Evolutionary conservation across 768 basidiomycete genomes (phyloP), one percentile per base, ranked within the genome.

Genomic region (Fomitopsis pulvina): DNA sequence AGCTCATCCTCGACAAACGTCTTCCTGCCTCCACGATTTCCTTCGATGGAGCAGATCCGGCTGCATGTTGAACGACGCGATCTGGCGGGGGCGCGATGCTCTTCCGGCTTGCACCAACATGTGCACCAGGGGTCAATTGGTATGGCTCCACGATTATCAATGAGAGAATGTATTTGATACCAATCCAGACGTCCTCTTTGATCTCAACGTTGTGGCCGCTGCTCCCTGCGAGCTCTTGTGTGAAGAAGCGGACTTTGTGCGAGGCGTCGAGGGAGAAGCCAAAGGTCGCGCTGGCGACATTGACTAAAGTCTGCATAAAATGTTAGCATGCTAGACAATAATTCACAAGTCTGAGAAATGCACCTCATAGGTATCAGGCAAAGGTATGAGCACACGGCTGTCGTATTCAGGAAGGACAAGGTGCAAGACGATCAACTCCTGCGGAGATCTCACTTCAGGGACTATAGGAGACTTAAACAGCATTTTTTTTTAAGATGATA

Each of bases 361-460:
- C n/a, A 52, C 55, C 52, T 57, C 52, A 25, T 44, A 57, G 0
- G 44, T 32, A 25, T 52, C 40, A 11, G 56, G 53, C 1, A 57
- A 41, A 3, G 52, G 50, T 7, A 57, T 24, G 3, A 57, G 37
- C 16, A 57, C 45, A 40, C 43, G 56, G 47, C 34, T n/a, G 4
- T 4, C 3, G 41, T 22, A 26, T 21, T 9, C 12, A 16, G 6
- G 9, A 8, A 8, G 8, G 20, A 40, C 8, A 21, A 9, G 7
- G 22, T 22, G 25, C 42, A 25, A 25, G 10, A 11, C 9, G 18
- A 26, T 16, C 42, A 21, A 28, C 7, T 22, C 6, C 21, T 44
- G 42, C 20, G 21, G 9, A 5, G 9, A 24, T 7, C 42, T 21
- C 12, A 21, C 40, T 14, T 9, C 10, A 9, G 11, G 21, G 26